A percentile compares a stretch with the other conserved stretches of the same genome.
phyloP scores from a whole-genome alignment of 2,329 filamentous ascomycete species.

The Botryosphaeria agaves region DNA sequence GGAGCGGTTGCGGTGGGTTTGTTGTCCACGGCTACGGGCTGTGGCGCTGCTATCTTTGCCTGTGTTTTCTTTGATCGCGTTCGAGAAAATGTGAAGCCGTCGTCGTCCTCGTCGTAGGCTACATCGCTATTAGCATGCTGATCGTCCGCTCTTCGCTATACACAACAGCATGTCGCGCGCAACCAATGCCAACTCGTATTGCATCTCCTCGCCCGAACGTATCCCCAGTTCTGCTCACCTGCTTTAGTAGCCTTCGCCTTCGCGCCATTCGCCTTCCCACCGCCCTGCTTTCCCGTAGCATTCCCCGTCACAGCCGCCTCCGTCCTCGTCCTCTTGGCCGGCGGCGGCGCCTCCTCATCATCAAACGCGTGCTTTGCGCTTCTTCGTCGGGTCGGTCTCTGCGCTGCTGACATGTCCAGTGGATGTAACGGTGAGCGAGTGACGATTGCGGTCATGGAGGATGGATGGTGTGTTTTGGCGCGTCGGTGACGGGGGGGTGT shows the following conservation, averaged over 20 bases:
- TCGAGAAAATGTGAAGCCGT: constrained; percentile 30
- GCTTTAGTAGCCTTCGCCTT: constrained; percentile 18
- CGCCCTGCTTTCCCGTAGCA: constrained; percentile 15
- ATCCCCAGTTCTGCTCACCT: constrained; percentile 8
- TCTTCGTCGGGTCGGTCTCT: constrained; percentile 25
- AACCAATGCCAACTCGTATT: constrained; percentile 4
- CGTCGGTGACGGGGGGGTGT: no score
- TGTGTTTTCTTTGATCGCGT: constrained; percentile 15
- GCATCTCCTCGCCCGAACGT: constrained; percentile 1
- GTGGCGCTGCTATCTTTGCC: constrained; percentile 13
- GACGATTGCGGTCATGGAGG: constrained; percentile 18
- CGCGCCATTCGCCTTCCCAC: constrained; percentile 14
- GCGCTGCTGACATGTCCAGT: constrained; percentile 29
- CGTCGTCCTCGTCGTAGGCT: constrained; percentile 29
- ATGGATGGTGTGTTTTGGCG: no score
- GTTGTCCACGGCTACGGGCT: constrained; percentile 2
- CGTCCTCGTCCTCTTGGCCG: constrained; percentile 23
- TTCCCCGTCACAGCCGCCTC: constrained; percentile 16
- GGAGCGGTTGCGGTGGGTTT: constrained; percentile 7
- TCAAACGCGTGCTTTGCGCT: constrained; percentile 27
- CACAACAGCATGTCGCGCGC: not conserved
- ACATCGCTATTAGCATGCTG: constrained; percentile 8
- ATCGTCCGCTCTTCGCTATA: constrained; percentile 2
- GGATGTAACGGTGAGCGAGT: constrained; percentile 25
- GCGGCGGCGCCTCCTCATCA: constrained; percentile 22